These are phyloP conservation scores for Coprinopsis strossmayeri DNA, from an alignment of 768 basidiomycete species.

Conservation along the genomic window DNA sequence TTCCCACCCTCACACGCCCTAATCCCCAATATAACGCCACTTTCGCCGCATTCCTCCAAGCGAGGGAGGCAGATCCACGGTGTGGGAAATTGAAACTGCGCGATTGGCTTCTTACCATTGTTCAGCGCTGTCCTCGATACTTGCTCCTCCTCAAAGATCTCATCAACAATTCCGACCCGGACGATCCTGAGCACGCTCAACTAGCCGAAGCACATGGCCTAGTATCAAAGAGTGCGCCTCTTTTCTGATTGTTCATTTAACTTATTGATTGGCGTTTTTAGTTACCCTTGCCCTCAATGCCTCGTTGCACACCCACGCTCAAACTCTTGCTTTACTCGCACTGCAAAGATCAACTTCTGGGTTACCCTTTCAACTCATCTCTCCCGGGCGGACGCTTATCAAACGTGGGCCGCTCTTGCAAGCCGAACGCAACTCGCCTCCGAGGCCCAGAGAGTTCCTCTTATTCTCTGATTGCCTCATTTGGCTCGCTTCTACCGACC, in stretches of 20 bases:
- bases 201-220: conserved; percentile 55
- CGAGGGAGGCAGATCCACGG: conserved; percentile 60
- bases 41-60: conserved; percentile 58
- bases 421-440: conserved; percentile 42
- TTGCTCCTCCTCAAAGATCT: conserved; percentile 79
- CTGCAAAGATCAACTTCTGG: conserved; percentile 73
- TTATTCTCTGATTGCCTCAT: conserved; percentile 79
- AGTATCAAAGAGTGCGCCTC: conserved; percentile 65
- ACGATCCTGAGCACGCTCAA: conserved; percentile 61
- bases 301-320: conserved; percentile 71
- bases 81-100: conserved; percentile 73
- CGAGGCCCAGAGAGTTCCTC: conserved; percentile 63
- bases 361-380: conserved; percentile 72
- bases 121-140: conserved; percentile 86
- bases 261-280: conserved; percentile 19
- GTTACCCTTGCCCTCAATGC: conserved; percentile 76
- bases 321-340: conserved; percentile 68
- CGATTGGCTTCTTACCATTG: conserved; percentile 82
- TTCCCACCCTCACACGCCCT: conserved; percentile 29
- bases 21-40: conserved; percentile 38
- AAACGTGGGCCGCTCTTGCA: conserved; percentile 61
- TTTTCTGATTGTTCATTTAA: background rate
- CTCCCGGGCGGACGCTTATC: conserved; percentile 75
- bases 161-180: conserved; percentile 54
- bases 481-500: conserved; percentile 60